Percentiles rank a stretch among this genome's conserved stretches.
Conservation (phyloP, 1,284 basidiomycete genomes). For the Ceratobasidium sp. region DNA sequence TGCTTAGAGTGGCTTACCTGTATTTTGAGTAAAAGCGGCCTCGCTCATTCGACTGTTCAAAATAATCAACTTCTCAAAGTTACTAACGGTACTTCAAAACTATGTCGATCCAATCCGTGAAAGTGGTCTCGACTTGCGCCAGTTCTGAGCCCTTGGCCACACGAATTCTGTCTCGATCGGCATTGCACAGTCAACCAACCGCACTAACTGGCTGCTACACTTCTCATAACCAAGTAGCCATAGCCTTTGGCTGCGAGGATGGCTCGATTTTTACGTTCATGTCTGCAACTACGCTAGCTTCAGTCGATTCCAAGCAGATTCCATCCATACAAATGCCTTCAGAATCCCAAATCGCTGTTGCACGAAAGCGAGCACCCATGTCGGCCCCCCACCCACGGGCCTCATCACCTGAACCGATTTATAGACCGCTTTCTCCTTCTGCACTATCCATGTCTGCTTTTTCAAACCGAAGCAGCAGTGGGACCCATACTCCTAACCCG, state of each 20-base stretch:
- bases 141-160: neutral
- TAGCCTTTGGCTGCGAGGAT: slow-evolving; percentile 50
- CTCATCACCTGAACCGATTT: slow-evolving; percentile 14
- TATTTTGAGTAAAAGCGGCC: too few relatives aligned
- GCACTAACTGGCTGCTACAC: slow-evolving; percentile 24
- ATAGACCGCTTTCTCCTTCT: slow-evolving; percentile 32
- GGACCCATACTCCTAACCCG: slow-evolving; percentile 28
- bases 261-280: slow-evolving; percentile 50
- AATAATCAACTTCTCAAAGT: too few relatives aligned
- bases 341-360: slow-evolving; percentile 12
- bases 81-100: too few relatives aligned
- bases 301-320: neutral
- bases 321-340: slow-evolving; percentile 30
- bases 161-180: slow-evolving; percentile 18
- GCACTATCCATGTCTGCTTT: slow-evolving; percentile 22
- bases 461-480: slow-evolving; percentile 11
- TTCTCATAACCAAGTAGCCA: slow-evolving; percentile 31
- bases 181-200: slow-evolving; percentile 18
- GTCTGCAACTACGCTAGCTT: neutral
- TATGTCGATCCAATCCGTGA: slow-evolving; percentile 23
- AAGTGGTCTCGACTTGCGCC: slow-evolving; percentile 21
- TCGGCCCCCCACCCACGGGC: slow-evolving; percentile 31
- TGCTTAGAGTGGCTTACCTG: too few relatives aligned
- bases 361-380: slow-evolving; percentile 13
- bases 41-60: too few relatives aligned